These are phyloP conservation scores for Populus hybrid DNA, from an alignment of 441 rosid genomes.

Conservation along the genomic window DNA sequence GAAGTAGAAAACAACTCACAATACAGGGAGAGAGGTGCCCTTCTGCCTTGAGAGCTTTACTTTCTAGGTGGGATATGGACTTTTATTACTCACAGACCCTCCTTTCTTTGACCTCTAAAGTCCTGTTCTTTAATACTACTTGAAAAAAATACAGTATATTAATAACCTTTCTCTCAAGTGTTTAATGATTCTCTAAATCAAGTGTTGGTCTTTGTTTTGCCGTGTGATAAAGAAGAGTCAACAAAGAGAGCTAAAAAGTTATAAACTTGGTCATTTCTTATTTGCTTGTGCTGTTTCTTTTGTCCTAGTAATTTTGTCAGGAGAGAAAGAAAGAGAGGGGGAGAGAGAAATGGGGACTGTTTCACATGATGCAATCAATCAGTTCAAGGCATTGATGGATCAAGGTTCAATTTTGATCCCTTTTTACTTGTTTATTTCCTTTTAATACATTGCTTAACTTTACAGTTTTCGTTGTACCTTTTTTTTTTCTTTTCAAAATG, in stretches of 20 bases:
- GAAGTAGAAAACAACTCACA: no score
- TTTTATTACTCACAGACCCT: constrained; percentile 18
- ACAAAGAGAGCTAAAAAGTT: background rate
- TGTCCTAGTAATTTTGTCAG: background rate
- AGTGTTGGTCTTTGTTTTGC: background rate
- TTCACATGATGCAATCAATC: constrained; percentile 62
- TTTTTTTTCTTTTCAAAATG: constrained; percentile 15
- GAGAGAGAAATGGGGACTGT: constrained; percentile 46
- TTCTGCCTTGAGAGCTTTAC: background rate
- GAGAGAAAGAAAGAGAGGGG: background rate
- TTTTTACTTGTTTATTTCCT: background rate
- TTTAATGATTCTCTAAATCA: background rate
- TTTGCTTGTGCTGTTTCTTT: background rate
- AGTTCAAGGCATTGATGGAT: constrained; percentile 66
- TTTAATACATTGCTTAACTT: background rate
- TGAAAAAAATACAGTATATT: background rate
- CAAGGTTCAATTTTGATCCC: constrained; percentile 37
- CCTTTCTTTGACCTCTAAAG: constrained; percentile 16
- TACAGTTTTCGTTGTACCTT: background rate
- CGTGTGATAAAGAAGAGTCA: background rate
- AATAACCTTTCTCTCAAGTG: background rate
- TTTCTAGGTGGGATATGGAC: constrained; percentile 18
- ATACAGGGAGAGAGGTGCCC: background rate
- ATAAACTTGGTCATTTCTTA: background rate
- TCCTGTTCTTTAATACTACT: background rate